Conservation (phyloP, 306 rosid species). For the Hylodesmum podocarpum region DNA sequence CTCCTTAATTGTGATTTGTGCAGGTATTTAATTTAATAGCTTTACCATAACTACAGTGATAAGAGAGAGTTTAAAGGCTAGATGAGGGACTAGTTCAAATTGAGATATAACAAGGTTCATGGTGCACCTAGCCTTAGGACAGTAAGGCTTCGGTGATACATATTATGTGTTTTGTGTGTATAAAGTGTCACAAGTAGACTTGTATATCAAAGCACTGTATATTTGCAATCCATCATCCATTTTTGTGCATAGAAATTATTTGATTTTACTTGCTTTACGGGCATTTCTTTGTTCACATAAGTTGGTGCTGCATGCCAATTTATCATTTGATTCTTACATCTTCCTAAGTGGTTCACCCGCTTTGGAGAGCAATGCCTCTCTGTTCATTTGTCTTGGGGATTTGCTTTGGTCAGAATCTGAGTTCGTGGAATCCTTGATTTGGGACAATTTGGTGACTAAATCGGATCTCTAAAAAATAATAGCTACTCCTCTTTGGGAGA, state of each 20-base stretch:
- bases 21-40: no score
- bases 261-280: constrained; percentile 46
- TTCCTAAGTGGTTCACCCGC: constrained; percentile 42
- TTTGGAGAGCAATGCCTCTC: constrained; percentile 45
- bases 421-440: not conserved
- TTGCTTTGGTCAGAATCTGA: not conserved
- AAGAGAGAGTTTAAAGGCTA: not conserved
- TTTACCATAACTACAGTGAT: not conserved
- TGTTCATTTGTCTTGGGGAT: not conserved
- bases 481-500: not conserved
- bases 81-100: not conserved
- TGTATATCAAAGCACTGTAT: constrained; percentile 36
- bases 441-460: not conserved
- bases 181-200: no score
- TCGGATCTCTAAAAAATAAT: not conserved
- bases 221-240: constrained; percentile 26
- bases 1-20: no score
- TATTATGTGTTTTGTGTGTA: no score
- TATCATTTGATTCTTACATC: constrained; percentile 18
- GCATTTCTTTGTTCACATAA: constrained; percentile 48
- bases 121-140: no score
- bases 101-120: constrained; percentile 24
- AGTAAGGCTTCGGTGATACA: no score
- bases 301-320: constrained; percentile 54
- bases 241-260: constrained; percentile 38